Evolutionary conservation across 2,329 filamentous ascomycete species (phyloP), one percentile per base, ranked within the genome.

Genomic region (Fusarium phyllophilum): DNA sequence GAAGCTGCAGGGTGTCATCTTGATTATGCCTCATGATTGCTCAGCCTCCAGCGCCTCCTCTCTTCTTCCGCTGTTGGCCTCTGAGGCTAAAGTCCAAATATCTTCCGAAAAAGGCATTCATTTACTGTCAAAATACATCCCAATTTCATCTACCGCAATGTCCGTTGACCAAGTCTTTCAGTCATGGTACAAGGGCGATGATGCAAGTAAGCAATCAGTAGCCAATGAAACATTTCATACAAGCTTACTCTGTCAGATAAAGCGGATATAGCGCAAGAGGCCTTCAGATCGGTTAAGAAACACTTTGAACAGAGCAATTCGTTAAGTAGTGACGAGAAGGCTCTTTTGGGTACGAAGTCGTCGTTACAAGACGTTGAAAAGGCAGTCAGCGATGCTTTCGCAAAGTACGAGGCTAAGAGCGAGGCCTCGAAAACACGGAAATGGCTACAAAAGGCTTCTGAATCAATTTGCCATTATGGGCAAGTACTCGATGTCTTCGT

Each of bases 401-500:
- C 49, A 9, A 69, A 58, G 9, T 68, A 69, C 10, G 51, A 68
- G 12, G 34, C 57, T 2, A 55, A 38, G 14, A 33, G 13, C 2
- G 57, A 41, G 36, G 29, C 24, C 1, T 68, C 64, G 0, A 70
- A 68, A 5, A 44, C 18, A 7, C 31, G 41, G 0, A 72, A 69
- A 44, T 66, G 60, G 61, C 9, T 72, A 3, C 14, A 45, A 1
- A 42, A 10, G 4, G 31, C 45, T 5, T 69, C 68, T 2, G 60
- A 61, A 1, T 60, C 38, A 3, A 57, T 73, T 1, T 65, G 64
- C 6, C 51, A 73, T n/a, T 73, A 72, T 11, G 48, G 33, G 0
- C 44, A 41, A 42, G 42, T 70, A 5, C 54, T 73, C 2, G 62
- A 73, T 24, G 49, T 73, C 1, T 60, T 73, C 6, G 61, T 67